Conservation (phyloP, 495 filamentous ascomycete species). For the Podospora comata region DNA sequence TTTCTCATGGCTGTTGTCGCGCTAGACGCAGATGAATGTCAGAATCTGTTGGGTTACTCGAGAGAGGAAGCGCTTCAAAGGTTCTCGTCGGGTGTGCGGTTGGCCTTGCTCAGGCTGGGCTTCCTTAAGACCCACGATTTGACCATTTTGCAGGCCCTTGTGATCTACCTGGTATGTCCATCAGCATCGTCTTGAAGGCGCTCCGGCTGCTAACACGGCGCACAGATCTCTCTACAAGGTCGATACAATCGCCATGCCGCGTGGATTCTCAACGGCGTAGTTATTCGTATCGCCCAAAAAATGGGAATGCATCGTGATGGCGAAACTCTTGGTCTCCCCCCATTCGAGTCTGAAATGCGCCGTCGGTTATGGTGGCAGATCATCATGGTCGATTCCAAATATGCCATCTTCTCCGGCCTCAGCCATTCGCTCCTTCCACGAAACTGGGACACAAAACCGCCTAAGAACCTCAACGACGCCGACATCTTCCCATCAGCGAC, state of each 20-base stretch:
- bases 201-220: conserved; percentile 19
- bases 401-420: conserved; percentile 60
- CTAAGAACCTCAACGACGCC: conserved; percentile 56
- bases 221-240: conserved; percentile 48
- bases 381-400: conserved; percentile 59
- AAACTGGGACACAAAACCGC: conserved; percentile 48
- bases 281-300: conserved; percentile 64
- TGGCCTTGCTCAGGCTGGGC: conserved; percentile 46
- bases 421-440: conserved; percentile 52
- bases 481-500: conserved; percentile 58
- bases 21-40: conserved; percentile 49
- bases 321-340: conserved; percentile 59
- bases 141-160: conserved; percentile 51
- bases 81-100: conserved; percentile 45
- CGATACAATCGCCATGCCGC: conserved; percentile 50
- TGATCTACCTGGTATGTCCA: conserved; percentile 50
- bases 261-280: conserved; percentile 54
- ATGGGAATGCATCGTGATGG: conserved; percentile 74
- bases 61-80: conserved; percentile 40
- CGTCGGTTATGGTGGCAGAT: conserved; percentile 74
- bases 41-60: conserved; percentile 43
- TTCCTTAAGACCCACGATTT: conserved; percentile 54
- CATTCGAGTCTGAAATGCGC: conserved; percentile 66
- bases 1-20: conserved; percentile 49
- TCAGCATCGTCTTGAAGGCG: too few relatives aligned